Base-by-base conservation (phyloP, 2,329 filamentous ascomycete genomes). In the Tympanopsis confertula region DNA sequence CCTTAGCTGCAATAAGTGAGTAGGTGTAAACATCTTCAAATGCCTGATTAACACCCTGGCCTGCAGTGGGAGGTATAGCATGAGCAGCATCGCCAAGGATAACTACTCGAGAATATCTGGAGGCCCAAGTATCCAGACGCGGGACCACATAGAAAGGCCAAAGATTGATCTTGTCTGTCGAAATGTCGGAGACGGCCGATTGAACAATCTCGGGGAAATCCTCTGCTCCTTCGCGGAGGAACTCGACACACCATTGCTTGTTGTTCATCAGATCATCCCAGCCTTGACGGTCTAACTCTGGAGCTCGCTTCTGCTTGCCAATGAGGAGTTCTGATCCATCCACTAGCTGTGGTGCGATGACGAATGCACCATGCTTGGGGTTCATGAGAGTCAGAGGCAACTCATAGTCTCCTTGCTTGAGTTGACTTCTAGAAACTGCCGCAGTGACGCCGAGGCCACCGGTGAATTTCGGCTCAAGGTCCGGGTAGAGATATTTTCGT, bases 1-100 rank as follows among this genome's bases (percentile, higher is more conserved):
- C 40, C 40, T 57, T 45, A 19, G 47, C 49, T 39, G 62, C 38
- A 0, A 71, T 44, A 3, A 63, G 47, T 2, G 65, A 59, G 18
- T 71, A 56, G 0, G 57, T 60, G 38, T 63, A 65, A 1, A 64
- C 61, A 41, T 74, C 69, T 42, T 74, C 69, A 22, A 68, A 62
- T 0, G 63, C 63, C 35, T 67, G 62, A 38, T 66, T 67, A 1
- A 60, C 55, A 0, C 66, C 63, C 41, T 69, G 66, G 0, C 66
- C 65, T 0, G 63, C 61, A 0, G 60, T 60, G 0, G 65, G 66
- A 0, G 65, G 65, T 13, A 70, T 62, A 0, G 63, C 66, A 37
- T 70, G 65, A 1, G 65, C 66, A 4, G 62, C 63, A 20, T 69
- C 66, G 0, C 66, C 66, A 1, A 69, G 47, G 13, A 74, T 61